Evolutionary conservation across 2,329 filamentous ascomycete genomes (phyloP).

Genomic region (Penicillium sclerotiorum): DNA sequence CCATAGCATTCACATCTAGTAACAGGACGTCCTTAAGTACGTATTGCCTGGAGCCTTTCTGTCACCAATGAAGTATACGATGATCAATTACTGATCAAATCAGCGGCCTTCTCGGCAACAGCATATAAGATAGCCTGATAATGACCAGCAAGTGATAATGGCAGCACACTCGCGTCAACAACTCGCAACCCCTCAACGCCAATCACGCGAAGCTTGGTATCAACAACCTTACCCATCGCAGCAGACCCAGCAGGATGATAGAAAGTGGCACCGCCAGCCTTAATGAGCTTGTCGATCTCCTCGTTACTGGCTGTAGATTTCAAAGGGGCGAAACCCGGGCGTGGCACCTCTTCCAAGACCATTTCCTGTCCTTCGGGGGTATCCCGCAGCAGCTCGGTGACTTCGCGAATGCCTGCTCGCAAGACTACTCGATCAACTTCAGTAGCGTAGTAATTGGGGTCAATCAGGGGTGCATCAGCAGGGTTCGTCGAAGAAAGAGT

Average conservation of each 20-base stretch:
- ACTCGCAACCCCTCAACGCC: constrained; percentile 25
- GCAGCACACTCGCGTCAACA: constrained; percentile 31
- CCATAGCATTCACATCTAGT: too few relatives aligned
- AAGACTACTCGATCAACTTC: constrained; percentile 22
- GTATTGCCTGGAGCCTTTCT: too few relatives aligned
- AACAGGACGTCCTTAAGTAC: too few relatives aligned
- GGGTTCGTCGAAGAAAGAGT: constrained; percentile 20
- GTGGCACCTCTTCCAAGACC: neutral
- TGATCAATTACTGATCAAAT: too few relatives aligned
- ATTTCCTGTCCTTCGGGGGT: neutral
- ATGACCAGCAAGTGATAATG: constrained; percentile 20
- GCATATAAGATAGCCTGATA: constrained; percentile 26
- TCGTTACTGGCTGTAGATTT: neutral
- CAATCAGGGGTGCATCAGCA: constrained; percentile 24
- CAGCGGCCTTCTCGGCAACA: constrained; percentile 16
- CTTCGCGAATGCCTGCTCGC: neutral
- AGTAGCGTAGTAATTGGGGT: constrained; percentile 35
- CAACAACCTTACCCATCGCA: constrained; percentile 8
- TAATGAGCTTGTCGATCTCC: neutral
- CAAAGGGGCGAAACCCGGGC: neutral
- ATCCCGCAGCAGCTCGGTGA: neutral
- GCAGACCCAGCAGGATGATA: constrained; percentile 1
- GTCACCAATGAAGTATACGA: too few relatives aligned
- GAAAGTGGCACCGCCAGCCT: neutral
- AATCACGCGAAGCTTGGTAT: constrained; percentile 16